Evolutionary conservation across 1,139 yeast species (phyloP), one percentile per base, ranked within the genome.

Genomic region (Candida smagusa): DNA sequence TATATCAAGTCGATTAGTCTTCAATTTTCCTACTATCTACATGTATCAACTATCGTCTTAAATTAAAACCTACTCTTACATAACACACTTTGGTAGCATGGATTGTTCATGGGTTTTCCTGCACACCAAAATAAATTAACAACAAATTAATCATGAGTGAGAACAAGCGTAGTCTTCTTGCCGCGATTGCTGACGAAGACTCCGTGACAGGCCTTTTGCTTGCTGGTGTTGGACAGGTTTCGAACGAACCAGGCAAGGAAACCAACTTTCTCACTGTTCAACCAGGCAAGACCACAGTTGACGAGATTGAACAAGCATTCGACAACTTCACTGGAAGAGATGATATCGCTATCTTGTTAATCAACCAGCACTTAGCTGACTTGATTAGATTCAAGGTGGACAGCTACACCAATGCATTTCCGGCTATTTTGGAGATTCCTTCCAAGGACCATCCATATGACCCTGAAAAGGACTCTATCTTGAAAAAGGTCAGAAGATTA

Each of bases 361-460:
- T 92, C 58, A 92, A 90, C 61, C 99, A 92, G 62, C 96, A 89
- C 63, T 73, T 92, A 51, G 98, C 98, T 9, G 97, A 94, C 55
- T 75, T 80, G 53, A 92, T 92, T 42, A 77, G 99, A 61, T 75
- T 73, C 50, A 74, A 77, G 49, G 89, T 92, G 35, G 99, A 94
- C 56, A 72, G 77, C 34, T 92, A 77, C 63, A 81, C 95, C 25
- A 81, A 82, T 50, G 96, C 98, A 8, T 92, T 92, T 64, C 99
- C 99, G 6, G 97, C 98, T 3, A 81, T 92, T 36, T 73, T 92
- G 56, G 99, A 92, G 65, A 92, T 92, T 50, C 99, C 99, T 28
- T 87, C 97, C 12, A 92, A 92, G 68, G 99, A 92, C 58, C 97
- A 92, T 60, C 98, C 99, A 16, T 92, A 92, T 60, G 90, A 92